Evolutionary conservation across 768 basidiomycete genomes (phyloP), one percentile per base, ranked within the genome.

Genomic region (Boletus speciosus): DNA sequence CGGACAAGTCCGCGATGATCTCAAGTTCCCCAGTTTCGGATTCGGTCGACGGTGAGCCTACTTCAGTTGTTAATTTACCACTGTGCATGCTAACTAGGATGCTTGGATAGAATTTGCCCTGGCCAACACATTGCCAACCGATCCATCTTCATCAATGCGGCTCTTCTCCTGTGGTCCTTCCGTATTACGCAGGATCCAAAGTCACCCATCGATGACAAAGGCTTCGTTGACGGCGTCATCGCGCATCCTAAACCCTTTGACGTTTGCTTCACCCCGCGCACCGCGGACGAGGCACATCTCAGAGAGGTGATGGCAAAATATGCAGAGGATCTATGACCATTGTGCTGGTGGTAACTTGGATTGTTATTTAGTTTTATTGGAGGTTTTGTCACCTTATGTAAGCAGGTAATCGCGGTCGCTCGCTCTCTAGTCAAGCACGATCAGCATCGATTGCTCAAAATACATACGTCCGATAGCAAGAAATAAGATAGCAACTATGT

Each of bases 111-210:
- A n/a, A 74, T 86, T 6, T 88, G 85, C 55, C 85, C 84, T 0
- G 85, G 85, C 0, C 79, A 81, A 60, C 78, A 85, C 63, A 78
- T 88, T 32, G 85, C 68, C 19, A 66, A 71, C 68, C 78, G 84
- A 5, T 88, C 86, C 7, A 67, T 88, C 3, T 85, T 84, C 60
- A 73, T 88, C 57, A 88, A 84, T 53, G 78, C 82, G 0, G 83
- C 83, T 0, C 74, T 86, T 14, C 69, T 84, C 2, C 66, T 85
- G 34, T 88, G 85, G 84, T 81, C 85, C 0, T 88, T 88, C 74
- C 74, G 67, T 2, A 72, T 90, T 23, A 72, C 71, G 4, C 62
- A 78, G 29, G 81, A 85, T 58, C 77, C 80, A 0, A 60, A 68
- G 0, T 67, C 73, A 3, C 83, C 84, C 0, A 85, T 89, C 49